These are phyloP conservation scores for Pseudognaphalium luteoalbum DNA, from an alignment of 129 eudicot species.

Conservation along the genomic window DNA sequence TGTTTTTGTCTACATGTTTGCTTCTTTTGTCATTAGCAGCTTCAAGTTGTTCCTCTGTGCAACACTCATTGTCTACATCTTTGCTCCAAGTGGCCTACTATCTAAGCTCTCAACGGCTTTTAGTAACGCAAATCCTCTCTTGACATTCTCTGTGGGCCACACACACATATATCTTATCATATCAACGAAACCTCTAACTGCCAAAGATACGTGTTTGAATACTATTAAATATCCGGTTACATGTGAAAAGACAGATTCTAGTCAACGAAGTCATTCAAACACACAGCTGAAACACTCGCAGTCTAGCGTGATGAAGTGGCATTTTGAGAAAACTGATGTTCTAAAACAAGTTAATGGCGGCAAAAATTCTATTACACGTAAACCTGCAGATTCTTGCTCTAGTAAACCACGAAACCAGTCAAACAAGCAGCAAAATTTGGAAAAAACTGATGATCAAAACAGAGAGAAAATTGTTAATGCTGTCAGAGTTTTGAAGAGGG, in stretches of 20 bases:
- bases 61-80: not conserved
- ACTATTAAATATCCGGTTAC: not conserved
- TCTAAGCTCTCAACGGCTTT: not conserved
- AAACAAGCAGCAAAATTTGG: not conserved
- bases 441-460: not conserved
- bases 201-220: not conserved
- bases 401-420: not conserved
- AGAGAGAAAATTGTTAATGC: not conserved
- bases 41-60: not conserved
- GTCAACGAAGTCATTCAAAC: not conserved
- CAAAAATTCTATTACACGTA: not conserved
- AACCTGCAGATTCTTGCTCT: not conserved
- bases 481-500: not conserved
- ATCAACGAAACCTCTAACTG: not conserved
- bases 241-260: not conserved
- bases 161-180: not conserved
- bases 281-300: not conserved
- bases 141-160: not conserved
- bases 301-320: not conserved
- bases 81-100: not conserved
- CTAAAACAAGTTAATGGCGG: not conserved
- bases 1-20: conserved; percentile 1
- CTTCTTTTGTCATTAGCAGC: not conserved
- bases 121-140: not conserved
- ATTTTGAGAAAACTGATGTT: not conserved